Conservation (phyloP, 345 rosid genomes). For the Cardamine resedifolia region DNA sequence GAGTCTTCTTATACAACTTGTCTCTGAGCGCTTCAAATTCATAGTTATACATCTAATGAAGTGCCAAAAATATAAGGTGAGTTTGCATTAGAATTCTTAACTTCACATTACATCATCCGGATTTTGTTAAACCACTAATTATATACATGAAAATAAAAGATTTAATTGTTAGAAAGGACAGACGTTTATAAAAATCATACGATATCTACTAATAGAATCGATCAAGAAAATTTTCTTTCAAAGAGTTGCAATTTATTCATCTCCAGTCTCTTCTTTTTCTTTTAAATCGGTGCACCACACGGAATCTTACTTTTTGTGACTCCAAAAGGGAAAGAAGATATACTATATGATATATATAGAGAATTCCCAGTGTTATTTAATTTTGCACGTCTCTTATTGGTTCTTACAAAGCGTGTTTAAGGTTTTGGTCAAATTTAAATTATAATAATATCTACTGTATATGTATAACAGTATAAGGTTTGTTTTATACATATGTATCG, state of each 20-base stretch:
- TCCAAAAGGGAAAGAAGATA: slow-evolving; percentile 10
- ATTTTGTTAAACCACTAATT: background rate
- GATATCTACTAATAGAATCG: background rate
- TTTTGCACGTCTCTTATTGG: slow-evolving; percentile 28
- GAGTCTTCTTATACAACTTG: background rate
- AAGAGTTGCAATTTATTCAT: slow-evolving; percentile 1
- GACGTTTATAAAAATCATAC: background rate
- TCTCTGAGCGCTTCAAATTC: background rate
- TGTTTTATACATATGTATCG: slow-evolving; percentile 10
- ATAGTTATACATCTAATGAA: background rate
- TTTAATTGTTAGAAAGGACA: background rate
- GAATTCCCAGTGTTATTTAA: background rate
- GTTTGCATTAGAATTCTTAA: background rate
- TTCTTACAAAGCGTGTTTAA: slow-evolving; percentile 22
- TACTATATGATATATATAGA: background rate
- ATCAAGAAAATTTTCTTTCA: background rate
- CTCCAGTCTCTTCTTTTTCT: background rate
- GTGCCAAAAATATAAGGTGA: background rate
- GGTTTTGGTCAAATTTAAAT: slow-evolving; percentile 27
- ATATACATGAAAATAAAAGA: background rate
- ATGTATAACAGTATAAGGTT: background rate
- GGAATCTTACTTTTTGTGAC: slow-evolving; percentile 28
- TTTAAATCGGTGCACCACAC: slow-evolving; percentile 18
- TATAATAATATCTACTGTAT: background rate
- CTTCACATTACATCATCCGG: background rate